phyloP scores from a whole-genome alignment of 148 eudicot genomes.

The Vaccinium macrocarpon region DNA sequence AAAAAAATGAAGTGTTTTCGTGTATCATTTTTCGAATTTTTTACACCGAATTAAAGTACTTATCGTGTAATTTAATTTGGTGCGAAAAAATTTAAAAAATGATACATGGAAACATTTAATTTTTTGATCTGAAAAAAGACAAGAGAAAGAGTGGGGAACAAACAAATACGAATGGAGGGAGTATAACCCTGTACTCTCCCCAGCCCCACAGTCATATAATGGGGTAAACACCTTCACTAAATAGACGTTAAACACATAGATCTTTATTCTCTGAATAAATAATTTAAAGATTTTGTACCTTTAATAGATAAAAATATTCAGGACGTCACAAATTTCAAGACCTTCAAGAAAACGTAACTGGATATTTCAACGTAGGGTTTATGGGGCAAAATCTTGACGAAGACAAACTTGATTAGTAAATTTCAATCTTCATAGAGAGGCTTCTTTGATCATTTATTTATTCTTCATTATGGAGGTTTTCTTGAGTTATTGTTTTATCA shows the following conservation, averaged over 20 bases:
- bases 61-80: no score
- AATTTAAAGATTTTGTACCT: neutral
- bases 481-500: neutral
- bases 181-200: neutral
- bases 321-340: neutral
- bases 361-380: neutral
- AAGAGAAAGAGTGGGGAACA: no score
- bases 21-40: no score
- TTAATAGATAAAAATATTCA: neutral
- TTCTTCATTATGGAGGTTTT: neutral
- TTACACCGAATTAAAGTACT: no score
- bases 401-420: neutral
- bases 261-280: neutral
- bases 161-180: no score
- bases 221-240: conserved; percentile 4
- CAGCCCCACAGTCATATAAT: neutral
- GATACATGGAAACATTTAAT: no score
- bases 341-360: neutral
- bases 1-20: no score
- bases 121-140: no score
- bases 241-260: neutral
- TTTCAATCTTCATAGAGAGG: neutral
- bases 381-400: neutral
- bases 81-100: no score
- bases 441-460: neutral